A percentile compares a stretch with the other conserved stretches of the same genome.
These are phyloP conservation scores for Leishmania amazonensis DNA, from an alignment of 208 protist genomes.

Conservation along the genomic window DNA sequence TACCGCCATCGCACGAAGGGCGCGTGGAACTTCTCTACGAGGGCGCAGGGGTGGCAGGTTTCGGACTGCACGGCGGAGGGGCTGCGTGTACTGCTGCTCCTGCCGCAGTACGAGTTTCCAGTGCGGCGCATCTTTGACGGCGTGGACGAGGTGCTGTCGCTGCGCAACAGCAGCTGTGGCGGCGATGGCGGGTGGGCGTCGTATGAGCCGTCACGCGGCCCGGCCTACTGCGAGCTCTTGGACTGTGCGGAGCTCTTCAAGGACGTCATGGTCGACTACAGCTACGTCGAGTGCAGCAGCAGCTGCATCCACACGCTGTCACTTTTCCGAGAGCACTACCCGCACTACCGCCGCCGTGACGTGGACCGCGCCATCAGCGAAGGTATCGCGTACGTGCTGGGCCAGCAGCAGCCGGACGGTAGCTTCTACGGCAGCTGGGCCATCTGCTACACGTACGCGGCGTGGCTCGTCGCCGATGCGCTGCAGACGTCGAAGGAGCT, in stretches of 20 bases:
- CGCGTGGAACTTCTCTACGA: conserved; percentile 97
- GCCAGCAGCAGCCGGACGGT: conserved; percentile 91
- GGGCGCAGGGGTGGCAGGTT: conserved; percentile 96
- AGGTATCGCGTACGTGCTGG: conserved; percentile 88
- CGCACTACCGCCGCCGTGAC: conserved; percentile 88
- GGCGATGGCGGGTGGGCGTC: conserved; percentile 95
- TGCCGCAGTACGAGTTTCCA: conserved; percentile 50
- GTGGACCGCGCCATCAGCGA: conserved; percentile 88
- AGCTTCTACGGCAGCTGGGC: conserved; percentile 96
- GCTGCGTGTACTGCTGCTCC: conserved; percentile 89
- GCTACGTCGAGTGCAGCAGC: conserved; percentile 96
- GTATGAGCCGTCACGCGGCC: conserved; percentile 94
- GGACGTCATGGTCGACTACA: conserved; percentile 98
- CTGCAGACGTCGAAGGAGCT: conserved; percentile 78
- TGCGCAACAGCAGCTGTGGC: conserved; percentile 86
- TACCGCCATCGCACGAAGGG: conserved; percentile 96
- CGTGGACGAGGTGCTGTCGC: conserved; percentile 95
- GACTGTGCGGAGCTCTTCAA: conserved; percentile 97
- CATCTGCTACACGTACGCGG: conserved; percentile 98
- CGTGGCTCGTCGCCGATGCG: conserved; percentile 96
- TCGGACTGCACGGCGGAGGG: conserved; percentile 98
- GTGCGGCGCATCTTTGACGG: conserved; percentile 72
- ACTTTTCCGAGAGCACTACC: conserved; percentile 90
- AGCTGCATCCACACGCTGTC: conserved; percentile 95
- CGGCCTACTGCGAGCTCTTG: conserved; percentile 91